phyloP scores from a whole-genome alignment of 768 basidiomycete species.

The Leccinum longicurvipes region DNA sequence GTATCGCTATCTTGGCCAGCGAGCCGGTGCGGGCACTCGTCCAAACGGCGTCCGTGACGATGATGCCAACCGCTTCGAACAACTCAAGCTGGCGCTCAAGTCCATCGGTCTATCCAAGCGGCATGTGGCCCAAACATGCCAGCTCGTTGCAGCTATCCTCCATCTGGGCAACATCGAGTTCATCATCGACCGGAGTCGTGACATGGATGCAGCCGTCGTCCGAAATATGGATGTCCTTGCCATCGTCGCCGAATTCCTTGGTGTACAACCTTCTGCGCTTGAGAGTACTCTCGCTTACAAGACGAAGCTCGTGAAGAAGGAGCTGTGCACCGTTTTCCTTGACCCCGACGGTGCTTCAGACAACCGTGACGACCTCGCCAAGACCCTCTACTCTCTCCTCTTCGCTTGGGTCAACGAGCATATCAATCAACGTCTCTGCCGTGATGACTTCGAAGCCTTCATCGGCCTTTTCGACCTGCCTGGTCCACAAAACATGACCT shows the following conservation, averaged over 20 bases:
- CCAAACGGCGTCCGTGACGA: constrained; percentile 60
- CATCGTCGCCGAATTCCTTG: constrained; percentile 88
- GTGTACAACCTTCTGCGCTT: constrained; percentile 67
- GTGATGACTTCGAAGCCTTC: constrained; percentile 89
- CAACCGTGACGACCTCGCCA: constrained; percentile 92
- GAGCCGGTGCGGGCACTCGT: constrained; percentile 42
- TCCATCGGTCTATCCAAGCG: constrained; percentile 90
- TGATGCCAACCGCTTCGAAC: constrained; percentile 86
- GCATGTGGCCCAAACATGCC: constrained; percentile 93
- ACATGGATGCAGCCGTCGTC: constrained; percentile 92
- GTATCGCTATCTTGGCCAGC: constrained; percentile 85
- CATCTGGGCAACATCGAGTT: constrained; percentile 97
- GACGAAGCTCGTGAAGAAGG: constrained; percentile 90
- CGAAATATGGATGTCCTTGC: constrained; percentile 79
- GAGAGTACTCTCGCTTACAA: constrained; percentile 86
- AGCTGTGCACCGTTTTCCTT: constrained; percentile 95
- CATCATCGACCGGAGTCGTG: constrained; percentile 72
- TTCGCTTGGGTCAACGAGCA: constrained; percentile 97
- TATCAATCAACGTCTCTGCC: constrained; percentile 92
- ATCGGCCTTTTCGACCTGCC: constrained; percentile 94
- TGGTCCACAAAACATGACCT: constrained; percentile 86
- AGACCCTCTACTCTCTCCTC: constrained; percentile 88
- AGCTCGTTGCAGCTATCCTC: constrained; percentile 91
- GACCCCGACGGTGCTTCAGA: constrained; percentile 91
- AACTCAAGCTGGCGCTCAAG: constrained; percentile 93